Evolutionary conservation across 225 moss, liverwort and hornwort species (phyloP).

Genomic region (Pseudisothecium myosuroides): DNA sequence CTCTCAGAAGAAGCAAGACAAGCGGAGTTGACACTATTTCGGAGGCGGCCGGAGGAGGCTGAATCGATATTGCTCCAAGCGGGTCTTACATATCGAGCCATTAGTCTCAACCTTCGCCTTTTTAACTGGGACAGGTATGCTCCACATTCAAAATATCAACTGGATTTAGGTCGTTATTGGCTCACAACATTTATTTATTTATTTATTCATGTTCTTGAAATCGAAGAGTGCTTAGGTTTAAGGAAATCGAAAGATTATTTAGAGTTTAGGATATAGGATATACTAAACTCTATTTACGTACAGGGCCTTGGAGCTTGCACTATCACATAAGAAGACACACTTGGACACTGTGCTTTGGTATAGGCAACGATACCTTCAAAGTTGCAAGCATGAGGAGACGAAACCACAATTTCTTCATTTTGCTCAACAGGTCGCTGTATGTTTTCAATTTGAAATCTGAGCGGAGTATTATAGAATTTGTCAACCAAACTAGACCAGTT

Average conservation of each 20-base stretch:
- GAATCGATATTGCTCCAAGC: slow-evolving; percentile 87
- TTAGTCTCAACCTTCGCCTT: slow-evolving; percentile 60
- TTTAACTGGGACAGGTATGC: slow-evolving; percentile 89
- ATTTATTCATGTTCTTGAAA: neutral
- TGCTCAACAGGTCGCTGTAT: slow-evolving; percentile 35
- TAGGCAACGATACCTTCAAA: slow-evolving; percentile 51
- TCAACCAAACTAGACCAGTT: neutral
- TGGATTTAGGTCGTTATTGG: neutral
- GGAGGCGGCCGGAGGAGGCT: slow-evolving; percentile 60
- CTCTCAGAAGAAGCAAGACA: slow-evolving; percentile 77
- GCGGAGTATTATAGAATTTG: neutral
- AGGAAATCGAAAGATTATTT: neutral
- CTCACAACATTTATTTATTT: neutral
- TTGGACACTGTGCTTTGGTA: slow-evolving; percentile 76
- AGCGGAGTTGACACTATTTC: slow-evolving; percentile 67
- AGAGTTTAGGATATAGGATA: neutral
- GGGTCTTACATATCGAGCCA: slow-evolving; percentile 66
- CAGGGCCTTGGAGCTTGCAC: slow-evolving; percentile 80
- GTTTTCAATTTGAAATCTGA: neutral
- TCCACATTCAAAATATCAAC: neutral
- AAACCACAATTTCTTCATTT: slow-evolving; percentile 66
- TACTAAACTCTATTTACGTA: neutral
- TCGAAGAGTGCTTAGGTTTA: neutral
- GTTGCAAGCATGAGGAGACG: slow-evolving; percentile 41
- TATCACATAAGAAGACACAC: slow-evolving; percentile 50